These are phyloP conservation scores for Salix exigua DNA, from an alignment of 345 rosid genomes.

Conservation along the genomic window DNA sequence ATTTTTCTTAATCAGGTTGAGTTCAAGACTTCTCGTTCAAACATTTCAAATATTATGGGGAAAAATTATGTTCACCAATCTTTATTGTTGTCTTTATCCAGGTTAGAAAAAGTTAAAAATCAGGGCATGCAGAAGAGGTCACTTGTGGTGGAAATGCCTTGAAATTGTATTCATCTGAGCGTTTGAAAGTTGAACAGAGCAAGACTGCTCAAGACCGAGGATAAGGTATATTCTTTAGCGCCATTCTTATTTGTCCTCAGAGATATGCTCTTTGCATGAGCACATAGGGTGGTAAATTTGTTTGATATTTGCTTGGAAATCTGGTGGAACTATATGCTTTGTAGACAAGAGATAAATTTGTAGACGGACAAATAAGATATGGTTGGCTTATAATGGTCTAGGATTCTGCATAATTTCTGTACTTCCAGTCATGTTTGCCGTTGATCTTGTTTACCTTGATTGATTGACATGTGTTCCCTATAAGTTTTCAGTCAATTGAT, in stretches of 20 bases:
- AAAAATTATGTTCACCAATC: neutral
- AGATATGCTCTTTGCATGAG: neutral
- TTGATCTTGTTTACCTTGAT: neutral
- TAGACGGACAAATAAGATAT: neutral
- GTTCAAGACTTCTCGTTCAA: neutral
- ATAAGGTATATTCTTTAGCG: slow-evolving; percentile 40
- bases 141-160: slow-evolving; percentile 94
- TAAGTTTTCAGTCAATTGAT: no score
- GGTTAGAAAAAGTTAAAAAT: slow-evolving; percentile 53
- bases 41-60: neutral
- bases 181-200: slow-evolving; percentile 78
- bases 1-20: slow-evolving; percentile 86
- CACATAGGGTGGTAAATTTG: neutral
- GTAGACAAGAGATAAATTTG: neutral
- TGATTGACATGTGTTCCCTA: neutral
- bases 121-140: slow-evolving; percentile 49
- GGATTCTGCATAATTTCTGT: neutral
- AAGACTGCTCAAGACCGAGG: slow-evolving; percentile 51
- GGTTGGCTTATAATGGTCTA: neutral
- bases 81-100: slow-evolving; percentile 23
- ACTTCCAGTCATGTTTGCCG: neutral
- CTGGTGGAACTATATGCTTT: neutral
- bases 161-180: slow-evolving; percentile 81
- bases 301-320: neutral
- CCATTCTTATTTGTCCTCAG: neutral